Evolutionary conservation across 208 protist species (phyloP).

Genomic region (Acanthamoeba triangularis): DNA sequence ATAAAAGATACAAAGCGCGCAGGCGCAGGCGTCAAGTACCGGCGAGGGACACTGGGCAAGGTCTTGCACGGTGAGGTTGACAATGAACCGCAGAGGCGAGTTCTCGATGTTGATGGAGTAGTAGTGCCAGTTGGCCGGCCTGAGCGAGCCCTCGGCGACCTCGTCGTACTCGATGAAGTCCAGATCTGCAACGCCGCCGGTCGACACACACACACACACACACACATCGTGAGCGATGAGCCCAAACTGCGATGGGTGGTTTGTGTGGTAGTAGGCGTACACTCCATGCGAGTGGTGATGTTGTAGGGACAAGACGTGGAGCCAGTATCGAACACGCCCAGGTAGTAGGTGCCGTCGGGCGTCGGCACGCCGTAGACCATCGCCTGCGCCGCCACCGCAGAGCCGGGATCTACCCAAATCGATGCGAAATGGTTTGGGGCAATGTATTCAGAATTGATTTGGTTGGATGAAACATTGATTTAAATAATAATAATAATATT

Average conservation of each 20-base stretch:
- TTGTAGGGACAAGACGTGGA: slow-evolving; percentile 9
- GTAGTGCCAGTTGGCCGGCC: slow-evolving; percentile 16
- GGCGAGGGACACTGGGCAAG: neutral
- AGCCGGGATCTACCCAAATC: neutral
- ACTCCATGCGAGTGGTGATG: slow-evolving; percentile 11
- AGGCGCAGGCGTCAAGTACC: neutral
- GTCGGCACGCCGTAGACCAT: slow-evolving; percentile 10
- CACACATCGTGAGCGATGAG: too few relatives aligned
- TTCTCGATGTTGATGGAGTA: slow-evolving; percentile 28
- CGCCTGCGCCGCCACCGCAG: neutral
- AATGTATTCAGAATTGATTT: too few relatives aligned
- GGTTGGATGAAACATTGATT: too few relatives aligned
- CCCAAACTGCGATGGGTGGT: too few relatives aligned
- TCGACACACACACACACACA: too few relatives aligned
- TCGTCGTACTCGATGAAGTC: slow-evolving; percentile 16
- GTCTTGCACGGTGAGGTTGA: slow-evolving; percentile 19
- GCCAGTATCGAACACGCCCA: neutral
- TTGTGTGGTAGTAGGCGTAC: too few relatives aligned
- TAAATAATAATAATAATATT: too few relatives aligned
- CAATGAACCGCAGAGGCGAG: neutral
- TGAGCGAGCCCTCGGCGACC: neutral
- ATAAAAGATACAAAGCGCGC: neutral
- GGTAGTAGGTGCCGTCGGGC: slow-evolving; percentile 2
- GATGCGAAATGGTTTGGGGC: neutral
- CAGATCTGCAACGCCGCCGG: neutral